Evolutionary conservation across 306 rosid species (phyloP), one percentile per base, ranked within the genome.

Genomic region (Quercus suber): DNA sequence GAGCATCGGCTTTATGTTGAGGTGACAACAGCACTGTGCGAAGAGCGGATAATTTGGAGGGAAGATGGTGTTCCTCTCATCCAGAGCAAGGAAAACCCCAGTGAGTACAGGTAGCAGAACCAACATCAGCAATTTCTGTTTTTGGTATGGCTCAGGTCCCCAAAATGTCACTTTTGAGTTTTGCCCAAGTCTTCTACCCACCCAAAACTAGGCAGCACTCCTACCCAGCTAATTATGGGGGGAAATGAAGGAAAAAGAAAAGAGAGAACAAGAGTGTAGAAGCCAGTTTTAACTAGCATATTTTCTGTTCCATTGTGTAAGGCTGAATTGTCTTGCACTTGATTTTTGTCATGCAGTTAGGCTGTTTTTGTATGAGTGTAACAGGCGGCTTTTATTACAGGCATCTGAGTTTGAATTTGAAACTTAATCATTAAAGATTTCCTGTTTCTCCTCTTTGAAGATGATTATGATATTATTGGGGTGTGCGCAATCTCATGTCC

Each of bases 31-130:
- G 94, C 98, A 43, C 49, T 92, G 71, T 94, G 97, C 1, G 98
- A 92, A 84, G 97, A 91, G 20, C 93, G 93, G 49, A 43, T 94
- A 15, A 67, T 85, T 67, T 94, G 97, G 99, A 86, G 97, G 86
- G 81, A 86, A 71, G 99, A 94, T 55, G 97, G 97, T 15, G 97
- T 94, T 81, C 98, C 98, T 76, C 90, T 94, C 76, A 88, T 94
- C 82, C 91, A 56, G 60, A 81, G 93, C 88, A 91, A 84, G 84
- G 97, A 88, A 75, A 91, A 94, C 64, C 97, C 95, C 4, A 68
- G 82, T 11, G 82, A 92, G 31, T 88, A 80, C 33, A 37, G 15
- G 64, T 90, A 82, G 82, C 75, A 69, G 37, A 60, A 57, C 70
- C 27, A 67, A 67, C 25, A 35, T 67, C 27, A 67, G 51, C 27